These are phyloP conservation scores for Xanthoparmelia taractica DNA, from an alignment of 495 filamentous ascomycete species.

Conservation along the genomic window DNA sequence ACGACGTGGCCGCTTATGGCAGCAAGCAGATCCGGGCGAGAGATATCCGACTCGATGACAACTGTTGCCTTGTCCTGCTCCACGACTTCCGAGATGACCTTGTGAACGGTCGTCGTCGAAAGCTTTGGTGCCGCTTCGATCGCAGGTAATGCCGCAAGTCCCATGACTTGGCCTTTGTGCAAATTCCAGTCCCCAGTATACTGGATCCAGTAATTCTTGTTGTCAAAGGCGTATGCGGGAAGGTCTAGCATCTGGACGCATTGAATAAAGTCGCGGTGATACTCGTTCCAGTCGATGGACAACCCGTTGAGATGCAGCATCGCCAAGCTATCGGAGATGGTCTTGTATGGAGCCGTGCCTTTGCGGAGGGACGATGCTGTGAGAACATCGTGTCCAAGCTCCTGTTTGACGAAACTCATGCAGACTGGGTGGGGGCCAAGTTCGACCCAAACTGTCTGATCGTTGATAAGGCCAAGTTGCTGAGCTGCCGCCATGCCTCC, in stretches of 20 bases:
- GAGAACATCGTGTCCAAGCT: slow-evolving; percentile 43
- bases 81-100: slow-evolving; percentile 44
- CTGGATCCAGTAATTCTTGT: slow-evolving; percentile 64
- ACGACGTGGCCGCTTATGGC: slow-evolving; percentile 52
- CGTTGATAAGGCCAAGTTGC: slow-evolving; percentile 43
- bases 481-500: slow-evolving; percentile 32
- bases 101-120: slow-evolving; percentile 25
- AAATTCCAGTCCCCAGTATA: slow-evolving; percentile 46
- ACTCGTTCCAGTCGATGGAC: slow-evolving; percentile 57
- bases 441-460: slow-evolving; percentile 43
- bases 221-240: slow-evolving; percentile 58
- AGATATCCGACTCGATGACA: slow-evolving; percentile 52
- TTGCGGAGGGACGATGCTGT: slow-evolving; percentile 41
- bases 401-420: slow-evolving; percentile 50
- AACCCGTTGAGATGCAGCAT: slow-evolving; percentile 50
- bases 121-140: slow-evolving; percentile 17
- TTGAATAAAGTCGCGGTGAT: slow-evolving; percentile 50
- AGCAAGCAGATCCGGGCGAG: slow-evolving; percentile 42
- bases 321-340: slow-evolving; percentile 43
- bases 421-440: slow-evolving; percentile 55
- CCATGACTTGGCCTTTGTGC: slow-evolving; percentile 28
- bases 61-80: slow-evolving; percentile 45
- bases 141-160: slow-evolving; percentile 20
- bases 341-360: slow-evolving; percentile 42
- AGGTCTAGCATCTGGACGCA: slow-evolving; percentile 47